Base-by-base conservation (phyloP, 2,329 filamentous ascomycete genomes). In the Pyrenochaeta sp. region DNA sequence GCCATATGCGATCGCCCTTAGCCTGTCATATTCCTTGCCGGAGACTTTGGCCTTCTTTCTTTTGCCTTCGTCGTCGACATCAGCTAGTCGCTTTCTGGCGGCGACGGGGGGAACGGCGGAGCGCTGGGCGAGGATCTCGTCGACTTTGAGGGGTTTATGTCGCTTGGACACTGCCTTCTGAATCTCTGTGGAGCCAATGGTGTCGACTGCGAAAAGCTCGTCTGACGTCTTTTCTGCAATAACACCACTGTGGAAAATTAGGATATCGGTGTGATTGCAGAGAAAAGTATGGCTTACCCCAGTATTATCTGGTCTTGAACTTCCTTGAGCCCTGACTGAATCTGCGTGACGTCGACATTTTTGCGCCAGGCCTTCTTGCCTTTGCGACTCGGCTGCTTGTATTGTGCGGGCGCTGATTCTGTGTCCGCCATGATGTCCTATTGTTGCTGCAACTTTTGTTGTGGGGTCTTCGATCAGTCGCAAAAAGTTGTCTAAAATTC, bases 321-420 rank as follows among this genome's bases (percentile, higher is more conserved):
- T 69, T 90, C 84, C 59, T 92, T 89, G 30, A 99, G 85, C 56
- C 95, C 95, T 48, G 89, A 80, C 68, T 94, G 85, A 21, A 99
- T 86, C 58, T 96, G 89, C 23, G 91, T 89, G 58, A 98, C 86
- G 78, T 99, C 92, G 76, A 99, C 92, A 79, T 99, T 97, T 77
- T 98, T 99, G 72, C 95, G 86, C 95, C 95, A 99, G 29, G 95
- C 94, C 81, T 96, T 98, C 79, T 98, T 98, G 68, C 96, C 95
- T 76, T 99, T 99, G 73, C 95, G 85, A 4, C 94, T 98, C 21
- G 92, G 87, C 77, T 99, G 95, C 60, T 86, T 92, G 78, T 89
- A 87, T 64, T 96, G 91, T 59, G 88, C 87, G 10, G 92, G 93
- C 15, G 91, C 89, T 31, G 82, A 78, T 11, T 64, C 66, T 20